phyloP scores from a whole-genome alignment of 495 filamentous ascomycete genomes.

The Talaromyces proteolyticus region DNA sequence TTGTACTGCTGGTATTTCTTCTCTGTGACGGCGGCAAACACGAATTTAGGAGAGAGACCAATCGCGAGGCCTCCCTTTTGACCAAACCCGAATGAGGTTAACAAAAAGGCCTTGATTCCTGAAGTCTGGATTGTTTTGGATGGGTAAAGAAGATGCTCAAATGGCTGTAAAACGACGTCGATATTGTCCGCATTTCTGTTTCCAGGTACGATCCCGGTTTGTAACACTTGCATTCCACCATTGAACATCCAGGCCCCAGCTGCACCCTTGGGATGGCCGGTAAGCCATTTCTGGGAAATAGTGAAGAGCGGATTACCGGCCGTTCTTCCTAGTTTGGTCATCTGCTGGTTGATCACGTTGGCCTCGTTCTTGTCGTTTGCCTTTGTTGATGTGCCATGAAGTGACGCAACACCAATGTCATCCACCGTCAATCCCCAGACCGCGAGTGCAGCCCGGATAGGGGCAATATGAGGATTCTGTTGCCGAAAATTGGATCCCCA shows the following conservation, averaged over 20 bases:
- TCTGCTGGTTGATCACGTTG: constrained; percentile 10
- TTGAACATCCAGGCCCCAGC: constrained; percentile 22
- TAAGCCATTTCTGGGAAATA: constrained; percentile 13
- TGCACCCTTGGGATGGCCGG: constrained; percentile 20
- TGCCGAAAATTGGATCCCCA: constrained; percentile 14
- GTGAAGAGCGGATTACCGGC: constrained; percentile 10
- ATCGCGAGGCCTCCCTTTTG: constrained; percentile 17
- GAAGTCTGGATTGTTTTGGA: constrained; percentile 3
- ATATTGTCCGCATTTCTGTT: constrained; percentile 20
- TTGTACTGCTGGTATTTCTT: constrained; percentile 71
- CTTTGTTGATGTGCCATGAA: constrained; percentile 19
- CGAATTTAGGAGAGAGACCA: constrained; percentile 11
- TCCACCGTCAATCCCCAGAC: constrained; percentile 14
- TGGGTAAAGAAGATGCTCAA: constrained; percentile 8
- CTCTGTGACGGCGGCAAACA: constrained; percentile 8
- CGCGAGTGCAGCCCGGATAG: constrained; percentile 14
- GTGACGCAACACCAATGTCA: constrained; percentile 14
- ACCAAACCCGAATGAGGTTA: constrained; percentile 22
- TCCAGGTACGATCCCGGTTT: constrained; percentile 13
- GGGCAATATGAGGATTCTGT: constrained; percentile 11
- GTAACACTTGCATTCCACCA: constrained; percentile 14
- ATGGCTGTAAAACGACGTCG: constrained; percentile 8
- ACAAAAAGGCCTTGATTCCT: constrained; percentile 12
- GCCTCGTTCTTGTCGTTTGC: constrained; percentile 19
- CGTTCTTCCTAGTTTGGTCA: constrained; percentile 11